phyloP scores from a whole-genome alignment of 2,329 filamentous ascomycete species.

The Coniochaeta sp. region DNA sequence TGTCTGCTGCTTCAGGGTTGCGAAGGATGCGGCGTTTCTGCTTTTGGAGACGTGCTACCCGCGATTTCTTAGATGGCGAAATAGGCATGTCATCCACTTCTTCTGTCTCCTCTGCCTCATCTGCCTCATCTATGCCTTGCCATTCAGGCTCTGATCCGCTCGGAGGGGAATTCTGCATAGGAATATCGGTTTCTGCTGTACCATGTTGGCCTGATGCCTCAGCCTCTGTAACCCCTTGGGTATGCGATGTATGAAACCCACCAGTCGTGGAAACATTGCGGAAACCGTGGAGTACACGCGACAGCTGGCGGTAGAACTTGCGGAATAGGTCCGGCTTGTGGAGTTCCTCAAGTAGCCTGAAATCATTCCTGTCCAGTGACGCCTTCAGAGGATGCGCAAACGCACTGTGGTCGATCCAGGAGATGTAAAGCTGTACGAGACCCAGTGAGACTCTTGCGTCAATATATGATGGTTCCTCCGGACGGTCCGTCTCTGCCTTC shows the following conservation, averaged over 20 bases:
- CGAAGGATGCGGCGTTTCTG: conserved; percentile 35
- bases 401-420: neutral
- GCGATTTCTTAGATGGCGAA: conserved; percentile 29
- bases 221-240: neutral
- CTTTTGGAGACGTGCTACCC: neutral
- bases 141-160: neutral
- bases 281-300: neutral
- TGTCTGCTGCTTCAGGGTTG: conserved; percentile 41
- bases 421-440: neutral
- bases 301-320: neutral
- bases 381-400: neutral
- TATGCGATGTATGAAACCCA: neutral
- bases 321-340: neutral
- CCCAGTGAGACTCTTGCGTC: neutral
- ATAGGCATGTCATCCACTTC: conserved; percentile 16
- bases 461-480: neutral
- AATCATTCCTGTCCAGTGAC: neutral
- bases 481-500: neutral
- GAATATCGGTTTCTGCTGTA: neutral
- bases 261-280: neutral
- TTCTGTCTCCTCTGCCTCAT: neutral
- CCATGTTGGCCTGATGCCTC: neutral
- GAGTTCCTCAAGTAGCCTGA: neutral
- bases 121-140: neutral
- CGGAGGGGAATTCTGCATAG: neutral